Percentiles rank a stretch among this genome's conserved stretches.
Conservation (phyloP, 106 monocot species). For the Platanthera guangdongensis region DNA sequence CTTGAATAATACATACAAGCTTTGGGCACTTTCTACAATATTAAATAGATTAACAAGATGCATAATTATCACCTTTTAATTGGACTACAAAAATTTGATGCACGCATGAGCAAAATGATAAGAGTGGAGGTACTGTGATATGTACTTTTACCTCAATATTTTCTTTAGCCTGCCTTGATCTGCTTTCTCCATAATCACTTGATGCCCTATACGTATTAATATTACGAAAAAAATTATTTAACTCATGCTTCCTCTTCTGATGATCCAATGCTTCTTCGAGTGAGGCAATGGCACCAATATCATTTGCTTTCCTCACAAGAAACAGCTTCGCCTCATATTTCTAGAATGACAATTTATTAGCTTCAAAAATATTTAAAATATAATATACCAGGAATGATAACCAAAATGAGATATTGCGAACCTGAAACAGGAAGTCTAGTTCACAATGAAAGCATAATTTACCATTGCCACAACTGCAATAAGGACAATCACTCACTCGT, state of each 20-base stretch:
- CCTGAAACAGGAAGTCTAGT: slow-evolving; percentile 82
- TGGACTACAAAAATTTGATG: not conserved
- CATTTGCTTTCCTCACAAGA: slow-evolving; percentile 57
- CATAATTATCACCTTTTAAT: not conserved
- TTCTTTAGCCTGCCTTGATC: slow-evolving; percentile 43
- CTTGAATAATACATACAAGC: no score
- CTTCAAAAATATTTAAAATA: not conserved
- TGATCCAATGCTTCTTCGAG: slow-evolving; percentile 71
- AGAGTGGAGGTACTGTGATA: not conserved
- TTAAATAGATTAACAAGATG: not conserved
- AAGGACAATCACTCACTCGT: slow-evolving; percentile 69
- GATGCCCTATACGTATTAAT: slow-evolving; percentile 20
- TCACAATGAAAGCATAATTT: slow-evolving; percentile 78
- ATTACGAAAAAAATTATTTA: slow-evolving; percentile 78
- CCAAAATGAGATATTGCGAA: slow-evolving; percentile 12
- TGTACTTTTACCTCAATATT: slow-evolving; percentile 45
- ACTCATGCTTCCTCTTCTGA: slow-evolving; percentile 61
- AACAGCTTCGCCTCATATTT: slow-evolving; percentile 81
- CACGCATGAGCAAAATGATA: not conserved
- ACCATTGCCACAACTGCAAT: slow-evolving; percentile 71
- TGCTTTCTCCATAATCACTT: slow-evolving; percentile 22
- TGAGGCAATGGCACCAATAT: slow-evolving; percentile 52
- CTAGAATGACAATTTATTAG: slow-evolving; percentile 25
- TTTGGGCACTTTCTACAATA: no score
- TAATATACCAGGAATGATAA: not conserved